Conservation (phyloP, 371 early-diverging fungal genomes). For the Fennellomyces sp. region DNA sequence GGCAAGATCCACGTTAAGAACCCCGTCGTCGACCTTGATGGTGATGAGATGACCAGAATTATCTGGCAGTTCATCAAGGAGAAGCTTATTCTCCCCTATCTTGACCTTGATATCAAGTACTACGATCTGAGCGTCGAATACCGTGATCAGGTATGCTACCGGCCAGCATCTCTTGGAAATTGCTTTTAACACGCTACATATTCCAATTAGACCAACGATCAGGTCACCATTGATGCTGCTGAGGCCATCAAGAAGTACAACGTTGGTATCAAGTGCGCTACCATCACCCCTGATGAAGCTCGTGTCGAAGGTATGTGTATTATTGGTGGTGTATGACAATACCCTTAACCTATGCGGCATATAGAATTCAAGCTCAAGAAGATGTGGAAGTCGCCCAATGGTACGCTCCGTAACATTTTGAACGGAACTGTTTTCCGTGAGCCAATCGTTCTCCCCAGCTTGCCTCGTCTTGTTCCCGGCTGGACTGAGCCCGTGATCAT, state of each 20-base stretch:
- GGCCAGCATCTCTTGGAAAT: too few species aligned
- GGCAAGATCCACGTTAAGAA: conserved; percentile 71
- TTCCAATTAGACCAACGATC: conserved; percentile 81
- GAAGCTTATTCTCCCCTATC: conserved; percentile 90
- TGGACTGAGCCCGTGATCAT: conserved; percentile 97
- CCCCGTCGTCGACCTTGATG: conserved; percentile 94
- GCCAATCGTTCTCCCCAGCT: conserved; percentile 87
- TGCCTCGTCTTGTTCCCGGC: conserved; percentile 92
- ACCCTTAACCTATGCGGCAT: not conserved
- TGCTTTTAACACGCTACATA: not conserved
- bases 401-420: conserved; percentile 95
- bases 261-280: conserved; percentile 98
- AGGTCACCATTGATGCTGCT: conserved; percentile 96
- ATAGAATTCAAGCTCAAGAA: conserved; percentile 91
- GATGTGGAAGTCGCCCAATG: conserved; percentile 98
- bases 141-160: conserved; percentile 73
- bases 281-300: conserved; percentile 97
- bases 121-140: conserved; percentile 92
- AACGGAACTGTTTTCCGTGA: conserved; percentile 98
- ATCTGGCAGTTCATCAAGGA: conserved; percentile 95
- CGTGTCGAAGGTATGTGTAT: conserved; percentile 79
- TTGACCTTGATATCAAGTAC: conserved; percentile 94
- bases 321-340: not conserved
- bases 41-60: conserved; percentile 97
- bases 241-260: conserved; percentile 96